These are phyloP conservation scores for Fusarium decemcellulare DNA, from an alignment of 2,329 filamentous ascomycete species.

Conservation along the genomic window DNA sequence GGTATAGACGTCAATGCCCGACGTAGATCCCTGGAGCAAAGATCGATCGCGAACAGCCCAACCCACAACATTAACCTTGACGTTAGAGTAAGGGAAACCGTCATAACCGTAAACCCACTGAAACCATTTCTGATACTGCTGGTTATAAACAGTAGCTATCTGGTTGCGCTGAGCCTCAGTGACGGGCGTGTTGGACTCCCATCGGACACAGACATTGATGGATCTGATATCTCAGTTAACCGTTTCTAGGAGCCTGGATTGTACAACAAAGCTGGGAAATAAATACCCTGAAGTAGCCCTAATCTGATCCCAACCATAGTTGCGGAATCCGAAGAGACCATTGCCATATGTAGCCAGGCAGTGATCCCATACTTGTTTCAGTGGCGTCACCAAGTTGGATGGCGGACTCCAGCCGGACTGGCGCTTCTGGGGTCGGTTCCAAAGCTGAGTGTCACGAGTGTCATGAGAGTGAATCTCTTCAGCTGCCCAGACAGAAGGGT, in stretches of 20 bases:
- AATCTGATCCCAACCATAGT: conserved; percentile 51
- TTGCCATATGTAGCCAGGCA: conserved; percentile 43
- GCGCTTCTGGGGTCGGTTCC: conserved; percentile 44
- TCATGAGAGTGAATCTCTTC: not conserved
- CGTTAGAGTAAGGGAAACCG: conserved; percentile 57
- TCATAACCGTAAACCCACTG: conserved; percentile 59
- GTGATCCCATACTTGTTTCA: conserved; percentile 49
- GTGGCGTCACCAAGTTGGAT: conserved; percentile 36
- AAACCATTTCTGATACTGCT: conserved; percentile 58
- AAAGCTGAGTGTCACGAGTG: conserved; percentile 1
- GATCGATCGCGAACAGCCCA: conserved; percentile 56
- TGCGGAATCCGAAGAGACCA: conserved; percentile 45
- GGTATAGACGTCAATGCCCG: conserved; percentile 57
- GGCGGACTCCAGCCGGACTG: conserved; percentile 47
- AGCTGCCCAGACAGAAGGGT: conserved; percentile 9
- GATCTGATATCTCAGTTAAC: not conserved
- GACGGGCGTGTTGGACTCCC: conserved; percentile 56
- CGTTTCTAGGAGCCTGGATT: not conserved
- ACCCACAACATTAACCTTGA: conserved; percentile 57
- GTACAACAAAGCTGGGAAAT: conserved; percentile 2
- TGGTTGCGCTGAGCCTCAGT: conserved; percentile 55
- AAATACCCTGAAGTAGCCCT: conserved; percentile 48
- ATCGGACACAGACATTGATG: conserved; percentile 55
- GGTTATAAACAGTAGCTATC: conserved; percentile 52
- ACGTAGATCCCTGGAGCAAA: conserved; percentile 54